Percentiles rank a stretch among this genome's conserved stretches.
phyloP scores from a whole-genome alignment of 2,329 filamentous ascomycete species.

The Verticillium nonalfalfae region DNA sequence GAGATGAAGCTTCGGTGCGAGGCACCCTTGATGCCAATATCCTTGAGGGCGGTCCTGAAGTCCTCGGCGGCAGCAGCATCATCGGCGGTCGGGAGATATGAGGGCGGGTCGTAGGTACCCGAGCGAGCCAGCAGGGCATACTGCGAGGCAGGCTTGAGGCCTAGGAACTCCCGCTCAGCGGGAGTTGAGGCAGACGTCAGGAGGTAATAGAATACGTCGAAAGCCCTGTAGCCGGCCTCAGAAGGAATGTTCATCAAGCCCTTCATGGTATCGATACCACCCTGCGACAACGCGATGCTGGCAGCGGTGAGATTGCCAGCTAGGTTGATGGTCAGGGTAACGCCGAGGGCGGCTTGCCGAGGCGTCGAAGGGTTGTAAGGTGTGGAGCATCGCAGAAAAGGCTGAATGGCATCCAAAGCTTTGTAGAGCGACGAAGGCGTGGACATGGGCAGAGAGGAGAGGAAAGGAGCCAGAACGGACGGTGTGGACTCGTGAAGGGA shows the following conservation, averaged over 20 bases:
- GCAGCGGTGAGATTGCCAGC: constrained; percentile 72
- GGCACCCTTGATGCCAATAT: constrained; percentile 88
- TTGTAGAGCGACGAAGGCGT: constrained; percentile 72
- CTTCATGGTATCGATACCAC: constrained; percentile 76
- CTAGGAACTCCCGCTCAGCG: constrained; percentile 82
- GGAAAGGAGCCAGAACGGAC: constrained; percentile 74
- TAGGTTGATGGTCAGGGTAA: constrained; percentile 76
- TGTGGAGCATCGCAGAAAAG: constrained; percentile 83
- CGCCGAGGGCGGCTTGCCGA: constrained; percentile 72
- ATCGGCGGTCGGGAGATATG: constrained; percentile 86
- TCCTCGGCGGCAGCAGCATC: constrained; percentile 91
- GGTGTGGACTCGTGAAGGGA: constrained; percentile 86
- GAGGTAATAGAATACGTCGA: constrained; percentile 97
- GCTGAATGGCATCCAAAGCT: constrained; percentile 73
- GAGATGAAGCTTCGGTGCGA: constrained; percentile 79
- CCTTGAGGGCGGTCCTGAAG: constrained; percentile 78
- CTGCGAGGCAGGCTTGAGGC: constrained; percentile 67
- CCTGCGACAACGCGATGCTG: constrained; percentile 71
- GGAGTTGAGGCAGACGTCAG: constrained; percentile 85
- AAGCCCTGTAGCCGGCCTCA: constrained; percentile 79
- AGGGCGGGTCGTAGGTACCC: constrained; percentile 77
- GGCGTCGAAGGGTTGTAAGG: constrained; percentile 82
- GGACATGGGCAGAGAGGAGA: constrained; percentile 72
- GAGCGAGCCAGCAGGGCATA: constrained; percentile 79
- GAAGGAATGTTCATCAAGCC: constrained; percentile 77